Percentiles rank a stretch among this genome's conserved stretches.
phyloP scores from a whole-genome alignment of 202 grass and related monocot genomes.

The Zizania palustris region DNA sequence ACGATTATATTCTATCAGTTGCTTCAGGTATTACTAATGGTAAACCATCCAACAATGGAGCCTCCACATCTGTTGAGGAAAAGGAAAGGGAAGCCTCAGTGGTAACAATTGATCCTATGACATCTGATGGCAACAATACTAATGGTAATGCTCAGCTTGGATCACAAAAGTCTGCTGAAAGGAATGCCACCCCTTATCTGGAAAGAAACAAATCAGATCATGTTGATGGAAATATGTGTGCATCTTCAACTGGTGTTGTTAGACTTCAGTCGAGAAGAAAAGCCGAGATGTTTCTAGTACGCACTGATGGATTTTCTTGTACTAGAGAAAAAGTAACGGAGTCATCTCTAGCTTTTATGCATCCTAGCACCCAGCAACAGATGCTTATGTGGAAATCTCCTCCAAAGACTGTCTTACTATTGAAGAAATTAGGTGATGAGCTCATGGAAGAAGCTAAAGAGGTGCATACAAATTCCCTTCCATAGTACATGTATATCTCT shows the following conservation, averaged over 20 bases:
- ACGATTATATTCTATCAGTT: slow-evolving; percentile 60
- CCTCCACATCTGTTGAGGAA: slow-evolving; percentile 48
- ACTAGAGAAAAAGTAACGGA: slow-evolving; percentile 98
- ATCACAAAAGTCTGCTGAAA: slow-evolving; percentile 49
- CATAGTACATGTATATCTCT: neutral
- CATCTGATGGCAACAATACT: slow-evolving; percentile 40
- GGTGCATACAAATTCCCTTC: slow-evolving; percentile 44
- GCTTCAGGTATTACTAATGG: slow-evolving; percentile 54
- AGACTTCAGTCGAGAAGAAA: slow-evolving; percentile 92
- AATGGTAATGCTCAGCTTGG: slow-evolving; percentile 47
- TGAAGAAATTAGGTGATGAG: slow-evolving; percentile 93
- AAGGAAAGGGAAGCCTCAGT: slow-evolving; percentile 38
- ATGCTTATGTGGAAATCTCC: slow-evolving; percentile 99
- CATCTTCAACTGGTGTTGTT: slow-evolving; percentile 83
- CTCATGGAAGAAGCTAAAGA: slow-evolving; percentile 99
- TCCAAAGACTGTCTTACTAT: slow-evolving; percentile 86
- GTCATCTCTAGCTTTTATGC: slow-evolving; percentile 93
- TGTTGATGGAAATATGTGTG: slow-evolving; percentile 80
- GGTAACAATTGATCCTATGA: slow-evolving; percentile 47
- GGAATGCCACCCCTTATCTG: slow-evolving; percentile 42
- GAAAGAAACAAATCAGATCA: slow-evolving; percentile 45
- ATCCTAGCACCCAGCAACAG: slow-evolving; percentile 96
- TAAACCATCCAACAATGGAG: slow-evolving; percentile 53
- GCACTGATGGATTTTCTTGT: slow-evolving; percentile 97
- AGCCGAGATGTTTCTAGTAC: slow-evolving; percentile 97